Percentiles rank a stretch among this genome's conserved stretches.
Conservation (phyloP, 495 filamentous ascomycete genomes). For the Penicillium mononematosum region DNA sequence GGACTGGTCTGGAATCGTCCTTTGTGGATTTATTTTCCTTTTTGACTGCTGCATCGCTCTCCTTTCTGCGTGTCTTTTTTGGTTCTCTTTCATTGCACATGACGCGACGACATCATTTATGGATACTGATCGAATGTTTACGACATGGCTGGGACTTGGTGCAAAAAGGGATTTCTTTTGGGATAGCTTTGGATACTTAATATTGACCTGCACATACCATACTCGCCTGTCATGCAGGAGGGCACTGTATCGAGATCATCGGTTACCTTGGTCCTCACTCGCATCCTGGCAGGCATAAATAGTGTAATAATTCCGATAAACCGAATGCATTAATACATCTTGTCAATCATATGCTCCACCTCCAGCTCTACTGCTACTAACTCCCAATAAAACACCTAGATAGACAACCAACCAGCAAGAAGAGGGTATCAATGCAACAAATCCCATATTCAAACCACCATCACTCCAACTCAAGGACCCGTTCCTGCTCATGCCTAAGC, state of each 20-base stretch:
- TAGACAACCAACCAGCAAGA: not conserved
- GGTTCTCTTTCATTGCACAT: constrained; percentile 14
- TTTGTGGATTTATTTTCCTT: not conserved
- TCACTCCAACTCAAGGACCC: constrained; percentile 6
- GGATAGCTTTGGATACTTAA: constrained; percentile 11
- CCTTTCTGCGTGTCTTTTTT: constrained; percentile 1
- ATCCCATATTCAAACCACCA: not conserved
- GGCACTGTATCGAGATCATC: not conserved
- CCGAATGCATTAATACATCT: not conserved
- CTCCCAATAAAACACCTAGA: not conserved
- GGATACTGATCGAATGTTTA: constrained; percentile 4
- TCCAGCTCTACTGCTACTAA: not conserved
- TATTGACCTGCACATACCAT: constrained; percentile 8
- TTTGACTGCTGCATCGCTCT: not conserved
- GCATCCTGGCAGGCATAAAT: not conserved
- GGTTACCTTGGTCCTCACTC: not conserved
- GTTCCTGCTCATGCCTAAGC: constrained; percentile 70
- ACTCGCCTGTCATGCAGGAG: not conserved
- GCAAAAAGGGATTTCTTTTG: not conserved
- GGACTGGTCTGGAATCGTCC: constrained; percentile 21
- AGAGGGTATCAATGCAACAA: not conserved
- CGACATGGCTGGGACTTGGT: constrained; percentile 6
- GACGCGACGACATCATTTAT: constrained; percentile 21
- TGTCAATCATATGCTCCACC: not conserved
- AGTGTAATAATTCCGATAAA: not conserved